Base-by-base conservation (phyloP, 164 flowering plant species). In the Dillenia turbinata region DNA sequence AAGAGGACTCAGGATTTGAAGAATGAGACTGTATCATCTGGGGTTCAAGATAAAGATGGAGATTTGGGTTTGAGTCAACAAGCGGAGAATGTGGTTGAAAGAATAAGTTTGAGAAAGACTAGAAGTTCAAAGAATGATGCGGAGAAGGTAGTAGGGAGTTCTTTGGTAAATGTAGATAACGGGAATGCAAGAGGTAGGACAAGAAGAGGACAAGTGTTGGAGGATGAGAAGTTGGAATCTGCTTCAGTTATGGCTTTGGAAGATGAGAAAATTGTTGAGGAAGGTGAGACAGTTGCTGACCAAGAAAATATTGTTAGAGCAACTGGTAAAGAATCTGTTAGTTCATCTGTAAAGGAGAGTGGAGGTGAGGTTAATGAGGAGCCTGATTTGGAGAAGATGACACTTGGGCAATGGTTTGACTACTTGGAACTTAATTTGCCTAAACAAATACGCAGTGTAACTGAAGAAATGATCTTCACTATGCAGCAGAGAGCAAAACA, bases 321-420 rank as follows among this genome's bases (percentile, higher is more conserved):
- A n/a, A 52, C 43, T 47, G 8, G 60, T 54, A 54, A 53, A 16
- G 63, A 61, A 48, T 44, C 33, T 9, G 44, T 10, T 12, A 49
- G 54, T 62, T 15, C 51, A 9, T 49, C 63, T 49, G 54, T 22
- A n/a, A 66, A 65, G 12, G 70, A 57, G 44, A 49, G 54, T 47
- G 13, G 9, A 24, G 66, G 26, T 10, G 44, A 52, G 43, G 68
- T 17, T 9, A 52, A 8, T 7, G 45, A 46, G 1, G 66, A 19
- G 52, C 48, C 59, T 22, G 85, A 84, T 69, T 75, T 83, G 68
- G 83, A 79, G 78, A 85, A 80, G 70, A 85, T 86, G 85, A 85
- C 85, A 16, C 56, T 90, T 11, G 94, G 83, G 40, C 79, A 90
- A 14, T 90, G 89, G 89, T 82, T 88, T 57, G 85, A 85, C 69